Conservation (phyloP, 805 yeast species). For the Candida tibetensis region DNA sequence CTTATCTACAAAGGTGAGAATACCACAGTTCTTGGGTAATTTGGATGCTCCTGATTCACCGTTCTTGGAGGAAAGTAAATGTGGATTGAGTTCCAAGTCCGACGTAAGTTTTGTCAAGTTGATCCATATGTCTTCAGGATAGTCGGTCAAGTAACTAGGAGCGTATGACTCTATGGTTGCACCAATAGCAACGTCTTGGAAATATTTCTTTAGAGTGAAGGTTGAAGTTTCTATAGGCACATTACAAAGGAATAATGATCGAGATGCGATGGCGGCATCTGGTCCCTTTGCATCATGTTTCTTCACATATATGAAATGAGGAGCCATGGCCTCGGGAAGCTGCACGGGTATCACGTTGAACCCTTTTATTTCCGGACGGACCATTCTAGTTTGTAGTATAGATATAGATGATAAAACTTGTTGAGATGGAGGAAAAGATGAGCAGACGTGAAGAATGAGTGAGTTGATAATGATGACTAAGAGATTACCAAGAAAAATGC, state of each 20-base stretch:
- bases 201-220: conserved; percentile 52
- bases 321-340: conserved; percentile 29
- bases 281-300: conserved; percentile 51
- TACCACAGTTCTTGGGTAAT: conserved; percentile 71
- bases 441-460: too few species aligned
- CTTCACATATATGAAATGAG: conserved; percentile 63
- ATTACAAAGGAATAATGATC: conserved; percentile 73
- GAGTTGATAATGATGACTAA: too few species aligned
- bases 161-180: conserved; percentile 54
- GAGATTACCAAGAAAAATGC: too few species aligned
- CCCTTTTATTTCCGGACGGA: conserved; percentile 51
- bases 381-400: too few species aligned
- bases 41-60: conserved; percentile 34
- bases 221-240: conserved; percentile 63
- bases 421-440: too few species aligned
- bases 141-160: conserved; percentile 36
- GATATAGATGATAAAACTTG: too few species aligned
- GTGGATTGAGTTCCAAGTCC: conserved; percentile 41
- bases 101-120: conserved; percentile 59
- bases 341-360: conserved; percentile 50
- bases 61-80: conserved; percentile 14
- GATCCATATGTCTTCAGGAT: conserved; percentile 43
- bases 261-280: conserved; percentile 24
- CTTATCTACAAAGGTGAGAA: conserved; percentile 73
- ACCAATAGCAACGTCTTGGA: conserved; percentile 59